Evolutionary conservation across 2,329 filamentous ascomycete genomes (phyloP), one percentile per base, ranked within the genome.

Genomic region (Phyllachora maydis): DNA sequence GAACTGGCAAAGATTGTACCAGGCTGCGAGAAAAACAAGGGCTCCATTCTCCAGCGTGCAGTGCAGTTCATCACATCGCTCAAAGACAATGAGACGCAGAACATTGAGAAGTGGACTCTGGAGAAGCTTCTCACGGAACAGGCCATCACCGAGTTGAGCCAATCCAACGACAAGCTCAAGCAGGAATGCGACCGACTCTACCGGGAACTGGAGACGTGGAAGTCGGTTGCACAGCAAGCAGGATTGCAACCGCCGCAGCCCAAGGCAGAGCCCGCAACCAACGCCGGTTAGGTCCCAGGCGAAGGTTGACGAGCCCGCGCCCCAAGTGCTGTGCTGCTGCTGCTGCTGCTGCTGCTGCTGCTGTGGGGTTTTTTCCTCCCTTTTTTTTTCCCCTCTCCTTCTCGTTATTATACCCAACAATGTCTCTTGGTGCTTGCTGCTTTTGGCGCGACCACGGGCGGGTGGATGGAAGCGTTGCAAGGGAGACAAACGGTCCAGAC

Each of bases 11-110:
- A 93, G 54, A 91, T 98, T 34, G 88, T 98, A 0, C 88, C 88
- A 0, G 82, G 82, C 9, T 93, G 85, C 40, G 88, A 98, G 50
- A 98, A 95, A 60, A 95, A 98, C 57, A 98, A 98, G 51, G 88
- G 88, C 1, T 90, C 82, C 3, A 95, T 98, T 33, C 57, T 98
- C 18, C 78, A 90, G 43, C 78, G 85, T 16, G 82, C 88, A 0
- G 85, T 93, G 7, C 72, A 81, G 32, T 95, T 92, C 53, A 95
- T 98, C 43, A 76, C 71, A 8, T 82, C 93, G 41, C 64, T 98
- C 18, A 90, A 88, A 45, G 82, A 93, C 45, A 90, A 92, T 36
- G 85, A 92, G 45, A 68, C 76, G 10, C 77, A 88, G 33, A 92
- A 92, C 44, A 82, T 91, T 32, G 85, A 92, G 45, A 82, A 92